Percentiles rank a stretch among this genome's conserved stretches.
phyloP scores from a whole-genome alignment of 306 rosid species.

The Hippophae tibetana region DNA sequence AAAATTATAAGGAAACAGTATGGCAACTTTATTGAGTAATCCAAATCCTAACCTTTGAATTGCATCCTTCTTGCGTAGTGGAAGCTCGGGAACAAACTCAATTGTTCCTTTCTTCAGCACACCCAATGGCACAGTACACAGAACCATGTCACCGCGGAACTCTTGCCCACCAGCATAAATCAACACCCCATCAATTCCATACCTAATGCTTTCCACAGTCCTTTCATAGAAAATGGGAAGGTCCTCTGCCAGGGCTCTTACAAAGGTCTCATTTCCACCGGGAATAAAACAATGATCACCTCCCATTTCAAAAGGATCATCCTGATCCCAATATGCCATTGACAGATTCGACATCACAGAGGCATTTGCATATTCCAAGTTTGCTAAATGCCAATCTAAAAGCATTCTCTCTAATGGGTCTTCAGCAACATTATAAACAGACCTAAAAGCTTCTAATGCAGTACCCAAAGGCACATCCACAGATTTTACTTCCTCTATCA shows the following conservation, averaged over 20 bases:
- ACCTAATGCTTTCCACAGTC: constrained; percentile 56
- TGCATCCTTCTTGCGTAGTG: constrained; percentile 74
- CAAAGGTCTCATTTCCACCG: constrained; percentile 71
- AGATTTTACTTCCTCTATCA: constrained; percentile 76
- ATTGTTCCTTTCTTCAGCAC: constrained; percentile 68
- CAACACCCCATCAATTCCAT: constrained; percentile 65
- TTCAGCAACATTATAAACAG: constrained; percentile 60
- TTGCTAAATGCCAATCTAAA: constrained; percentile 85
- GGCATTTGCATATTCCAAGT: constrained; percentile 92
- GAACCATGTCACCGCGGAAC: constrained; percentile 58
- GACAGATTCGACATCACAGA: constrained; percentile 75
- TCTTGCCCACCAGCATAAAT: constrained; percentile 56
- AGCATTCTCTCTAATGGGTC: constrained; percentile 68
- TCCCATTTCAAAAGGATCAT: constrained; percentile 93
- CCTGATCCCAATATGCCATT: constrained; percentile 96
- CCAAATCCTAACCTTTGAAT: constrained; percentile 81
- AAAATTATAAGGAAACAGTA: constrained; percentile 71
- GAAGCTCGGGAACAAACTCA: constrained; percentile 74
- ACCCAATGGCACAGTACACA: constrained; percentile 80
- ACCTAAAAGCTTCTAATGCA: constrained; percentile 66
- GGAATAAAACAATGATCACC: constrained; percentile 96
- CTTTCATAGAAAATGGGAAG: constrained; percentile 74
- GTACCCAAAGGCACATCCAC: constrained; percentile 76
- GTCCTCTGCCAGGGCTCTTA: constrained; percentile 58
- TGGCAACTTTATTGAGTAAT: constrained; percentile 70